A percentile compares a stretch with the other conserved stretches of the same genome.
These are phyloP conservation scores for Aleurites moluccanus DNA, from an alignment of 441 rosid genomes.

Conservation along the genomic window DNA sequence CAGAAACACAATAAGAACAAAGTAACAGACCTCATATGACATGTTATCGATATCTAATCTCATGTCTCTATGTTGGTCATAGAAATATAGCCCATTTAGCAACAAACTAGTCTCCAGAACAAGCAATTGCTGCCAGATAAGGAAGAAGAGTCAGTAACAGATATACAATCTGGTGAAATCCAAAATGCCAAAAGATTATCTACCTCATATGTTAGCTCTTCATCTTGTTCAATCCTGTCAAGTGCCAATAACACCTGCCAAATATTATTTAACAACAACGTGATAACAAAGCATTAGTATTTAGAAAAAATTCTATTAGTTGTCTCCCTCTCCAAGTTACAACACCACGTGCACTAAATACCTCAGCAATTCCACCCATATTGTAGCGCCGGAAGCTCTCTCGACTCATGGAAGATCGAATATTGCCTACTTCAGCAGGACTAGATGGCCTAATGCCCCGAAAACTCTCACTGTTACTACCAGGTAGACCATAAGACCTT, in stretches of 20 bases:
- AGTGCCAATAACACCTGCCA: slow-evolving; percentile 74
- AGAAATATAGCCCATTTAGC: slow-evolving; percentile 61
- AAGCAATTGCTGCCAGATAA: slow-evolving; percentile 68
- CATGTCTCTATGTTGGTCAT: slow-evolving; percentile 94
- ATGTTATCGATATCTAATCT: slow-evolving; percentile 94
- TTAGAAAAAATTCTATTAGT: slow-evolving; percentile 3
- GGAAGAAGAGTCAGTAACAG: slow-evolving; percentile 15
- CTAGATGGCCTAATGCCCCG: slow-evolving; percentile 46
- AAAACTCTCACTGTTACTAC: slow-evolving; percentile 41
- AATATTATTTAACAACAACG: slow-evolving; percentile 20
- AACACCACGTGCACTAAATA: slow-evolving; percentile 25
- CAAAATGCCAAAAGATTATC: slow-evolving; percentile 25
- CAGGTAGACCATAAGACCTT: slow-evolving; percentile 35
- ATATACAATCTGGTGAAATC: neutral
- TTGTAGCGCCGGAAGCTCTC: slow-evolving; percentile 59
- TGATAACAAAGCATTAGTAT: slow-evolving; percentile 5
- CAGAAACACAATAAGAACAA: neutral
- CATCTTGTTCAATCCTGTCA: slow-evolving; percentile 86
- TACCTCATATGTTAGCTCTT: slow-evolving; percentile 83
- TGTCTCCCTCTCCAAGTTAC: neutral
- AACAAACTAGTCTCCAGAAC: slow-evolving; percentile 73
- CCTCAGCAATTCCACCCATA: slow-evolving; percentile 96
- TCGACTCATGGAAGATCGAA: slow-evolving; percentile 42
- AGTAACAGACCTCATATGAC: slow-evolving; percentile 85
- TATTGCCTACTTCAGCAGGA: slow-evolving; percentile 54